phyloP scores from a whole-genome alignment of 805 yeast genomes.

The Saturnispora serradocipensis region DNA sequence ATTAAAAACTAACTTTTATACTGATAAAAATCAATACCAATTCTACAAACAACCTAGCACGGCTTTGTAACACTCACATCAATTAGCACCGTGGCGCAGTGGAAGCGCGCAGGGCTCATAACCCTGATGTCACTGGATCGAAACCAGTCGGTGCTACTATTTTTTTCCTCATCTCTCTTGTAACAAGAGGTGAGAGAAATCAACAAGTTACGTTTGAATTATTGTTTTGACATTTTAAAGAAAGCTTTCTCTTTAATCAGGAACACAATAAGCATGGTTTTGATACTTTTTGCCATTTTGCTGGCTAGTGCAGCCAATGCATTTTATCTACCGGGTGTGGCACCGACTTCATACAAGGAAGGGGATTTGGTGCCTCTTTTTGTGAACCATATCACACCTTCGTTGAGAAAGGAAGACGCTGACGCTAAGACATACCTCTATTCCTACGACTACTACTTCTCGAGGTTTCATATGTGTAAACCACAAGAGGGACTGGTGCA shows the following conservation, averaged over 20 bases:
- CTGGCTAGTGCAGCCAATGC: constrained; percentile 10
- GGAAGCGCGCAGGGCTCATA: constrained; percentile 99
- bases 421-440: constrained; percentile 49
- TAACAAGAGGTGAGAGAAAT: neutral
- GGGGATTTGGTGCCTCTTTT: constrained; percentile 68
- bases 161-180: constrained; percentile 23
- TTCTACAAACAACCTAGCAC: too few relatives aligned
- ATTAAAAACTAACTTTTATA: too few relatives aligned
- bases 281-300: neutral
- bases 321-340: constrained; percentile 92
- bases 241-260: neutral
- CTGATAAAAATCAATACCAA: too few relatives aligned
- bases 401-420: constrained; percentile 35
- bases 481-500: constrained; percentile 60
- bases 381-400: constrained; percentile 88
- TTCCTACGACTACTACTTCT: constrained; percentile 77
- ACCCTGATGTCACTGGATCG: constrained; percentile 98
- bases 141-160: constrained; percentile 83
- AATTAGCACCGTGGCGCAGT: constrained; percentile 91
- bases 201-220: neutral
- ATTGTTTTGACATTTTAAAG: neutral
- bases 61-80: too few relatives aligned
- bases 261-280: neutral
- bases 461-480: constrained; percentile 72
- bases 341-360: constrained; percentile 77